Conservation (phyloP, 2,329 filamentous ascomycete species). For the Penicillium concentricum region DNA sequence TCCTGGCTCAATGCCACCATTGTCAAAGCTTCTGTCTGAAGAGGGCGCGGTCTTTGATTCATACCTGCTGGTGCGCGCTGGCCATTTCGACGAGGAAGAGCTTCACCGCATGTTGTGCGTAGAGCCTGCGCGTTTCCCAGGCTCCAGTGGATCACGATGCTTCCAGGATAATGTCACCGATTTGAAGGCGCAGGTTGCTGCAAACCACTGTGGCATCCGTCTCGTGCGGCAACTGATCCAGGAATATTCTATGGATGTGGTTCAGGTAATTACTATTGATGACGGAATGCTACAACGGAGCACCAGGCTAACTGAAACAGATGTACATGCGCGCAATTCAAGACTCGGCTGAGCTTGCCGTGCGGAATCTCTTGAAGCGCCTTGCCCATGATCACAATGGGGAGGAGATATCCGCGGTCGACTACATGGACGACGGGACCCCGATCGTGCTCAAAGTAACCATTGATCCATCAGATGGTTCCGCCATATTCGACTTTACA, state of each 20-base stretch:
- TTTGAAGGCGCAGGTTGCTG: slow-evolving; percentile 75
- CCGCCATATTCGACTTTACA: slow-evolving; percentile 70
- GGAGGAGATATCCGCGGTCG: slow-evolving; percentile 63
- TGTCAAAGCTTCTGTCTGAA: slow-evolving; percentile 29
- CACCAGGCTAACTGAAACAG: not conserved
- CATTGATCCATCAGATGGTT: slow-evolving; percentile 65
- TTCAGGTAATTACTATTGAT: slow-evolving; percentile 53
- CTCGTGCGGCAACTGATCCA: slow-evolving; percentile 68
- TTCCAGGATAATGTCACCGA: slow-evolving; percentile 77
- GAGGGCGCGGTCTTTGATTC: slow-evolving; percentile 57
- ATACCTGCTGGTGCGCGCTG: slow-evolving; percentile 68
- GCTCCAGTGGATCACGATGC: slow-evolving; percentile 71
- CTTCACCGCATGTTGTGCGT: slow-evolving; percentile 65
- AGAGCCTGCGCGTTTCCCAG: slow-evolving; percentile 68
- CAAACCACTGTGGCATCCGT: slow-evolving; percentile 77
- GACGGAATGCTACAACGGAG: not conserved
- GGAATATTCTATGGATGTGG: slow-evolving; percentile 70
- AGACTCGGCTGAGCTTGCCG: slow-evolving; percentile 69
- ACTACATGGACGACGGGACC: slow-evolving; percentile 79
- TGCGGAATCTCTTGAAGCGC: slow-evolving; percentile 65
- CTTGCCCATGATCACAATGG: slow-evolving; percentile 48
- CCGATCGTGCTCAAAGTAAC: slow-evolving; percentile 69
- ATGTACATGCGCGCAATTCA: slow-evolving; percentile 74
- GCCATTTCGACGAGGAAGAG: slow-evolving; percentile 68
- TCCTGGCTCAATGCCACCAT: slow-evolving; percentile 68